phyloP scores from a whole-genome alignment of 805 yeast species.

The Sungouiozyma intestinalis region DNA sequence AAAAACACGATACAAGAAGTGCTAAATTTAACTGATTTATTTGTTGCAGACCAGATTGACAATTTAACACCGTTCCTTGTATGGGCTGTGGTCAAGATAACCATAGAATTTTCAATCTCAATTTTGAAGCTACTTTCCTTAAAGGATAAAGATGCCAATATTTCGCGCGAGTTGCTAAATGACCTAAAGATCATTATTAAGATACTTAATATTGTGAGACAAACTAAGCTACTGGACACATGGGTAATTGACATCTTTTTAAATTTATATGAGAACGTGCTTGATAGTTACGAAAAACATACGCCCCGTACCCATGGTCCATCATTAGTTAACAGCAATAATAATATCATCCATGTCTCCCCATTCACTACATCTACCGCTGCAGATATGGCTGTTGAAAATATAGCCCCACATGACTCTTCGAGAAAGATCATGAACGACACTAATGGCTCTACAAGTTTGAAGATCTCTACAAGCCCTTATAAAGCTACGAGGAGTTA shows the following conservation, averaged over 20 bases:
- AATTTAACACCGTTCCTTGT: conserved; percentile 5
- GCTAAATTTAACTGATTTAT: conserved; percentile 4
- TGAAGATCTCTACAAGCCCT: conserved; percentile 1
- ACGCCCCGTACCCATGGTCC: neutral
- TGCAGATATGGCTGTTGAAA: neutral
- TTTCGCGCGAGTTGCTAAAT: neutral
- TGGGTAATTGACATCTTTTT: neutral
- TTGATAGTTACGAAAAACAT: neutral
- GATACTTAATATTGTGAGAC: conserved; percentile 2
- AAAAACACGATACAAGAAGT: conserved; percentile 2
- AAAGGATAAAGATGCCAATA: neutral
- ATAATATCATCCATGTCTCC: neutral
- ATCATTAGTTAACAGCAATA: neutral
- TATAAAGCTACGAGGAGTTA: conserved; percentile 11
- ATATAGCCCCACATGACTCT: neutral
- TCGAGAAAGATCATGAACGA: neutral
- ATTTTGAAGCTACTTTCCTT: conserved; percentile 1
- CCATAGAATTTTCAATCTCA: conserved; percentile 3
- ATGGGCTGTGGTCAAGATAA: conserved; percentile 1
- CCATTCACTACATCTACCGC: neutral
- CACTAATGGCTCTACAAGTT: neutral
- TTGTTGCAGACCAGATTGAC: conserved; percentile 5
- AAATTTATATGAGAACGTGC: conserved; percentile 1
- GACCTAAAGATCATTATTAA: conserved; percentile 2
- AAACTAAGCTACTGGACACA: conserved; percentile 3